phyloP scores from a whole-genome alignment of 768 basidiomycete genomes.

The Lactarius sanguifluus region DNA sequence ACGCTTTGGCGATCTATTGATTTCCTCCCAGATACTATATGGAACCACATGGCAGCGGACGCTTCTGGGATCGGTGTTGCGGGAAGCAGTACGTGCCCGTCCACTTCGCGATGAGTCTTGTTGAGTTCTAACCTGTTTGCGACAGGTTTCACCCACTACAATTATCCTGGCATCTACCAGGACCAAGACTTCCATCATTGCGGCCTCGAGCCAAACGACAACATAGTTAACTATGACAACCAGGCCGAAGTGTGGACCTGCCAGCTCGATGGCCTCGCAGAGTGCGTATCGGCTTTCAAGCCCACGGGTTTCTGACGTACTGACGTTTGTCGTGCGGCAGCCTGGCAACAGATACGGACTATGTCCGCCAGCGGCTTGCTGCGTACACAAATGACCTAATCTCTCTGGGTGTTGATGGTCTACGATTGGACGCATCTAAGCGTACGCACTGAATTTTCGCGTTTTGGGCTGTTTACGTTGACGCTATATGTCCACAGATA shows the following conservation, averaged over 20 bases:
- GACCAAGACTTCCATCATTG: conserved; percentile 62
- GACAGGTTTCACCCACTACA: conserved; percentile 50
- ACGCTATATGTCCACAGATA: conserved; percentile 42
- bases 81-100: conserved; percentile 13
- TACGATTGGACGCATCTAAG: conserved; percentile 66
- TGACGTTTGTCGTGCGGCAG: conserved; percentile 34
- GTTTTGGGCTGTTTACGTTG: background rate
- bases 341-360: conserved; percentile 60
- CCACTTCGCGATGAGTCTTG: too few species aligned
- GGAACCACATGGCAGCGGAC: conserved; percentile 76
- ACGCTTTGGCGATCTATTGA: conserved; percentile 31
- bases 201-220: conserved; percentile 51
- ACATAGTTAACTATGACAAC: conserved; percentile 56
- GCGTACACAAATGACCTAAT: conserved; percentile 59
- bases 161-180: conserved; percentile 36
- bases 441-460: conserved; percentile 38
- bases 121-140: background rate
- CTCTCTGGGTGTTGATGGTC: conserved; percentile 59
- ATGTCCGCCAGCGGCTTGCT: conserved; percentile 56
- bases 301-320: background rate
- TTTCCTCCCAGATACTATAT: conserved; percentile 47
- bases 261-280: conserved; percentile 41
- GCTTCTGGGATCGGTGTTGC: conserved; percentile 39
- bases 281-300: conserved; percentile 34
- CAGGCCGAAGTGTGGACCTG: conserved; percentile 50